phyloP scores from a whole-genome alignment of 2,329 filamentous ascomycete genomes.

The Claviceps capensis region DNA sequence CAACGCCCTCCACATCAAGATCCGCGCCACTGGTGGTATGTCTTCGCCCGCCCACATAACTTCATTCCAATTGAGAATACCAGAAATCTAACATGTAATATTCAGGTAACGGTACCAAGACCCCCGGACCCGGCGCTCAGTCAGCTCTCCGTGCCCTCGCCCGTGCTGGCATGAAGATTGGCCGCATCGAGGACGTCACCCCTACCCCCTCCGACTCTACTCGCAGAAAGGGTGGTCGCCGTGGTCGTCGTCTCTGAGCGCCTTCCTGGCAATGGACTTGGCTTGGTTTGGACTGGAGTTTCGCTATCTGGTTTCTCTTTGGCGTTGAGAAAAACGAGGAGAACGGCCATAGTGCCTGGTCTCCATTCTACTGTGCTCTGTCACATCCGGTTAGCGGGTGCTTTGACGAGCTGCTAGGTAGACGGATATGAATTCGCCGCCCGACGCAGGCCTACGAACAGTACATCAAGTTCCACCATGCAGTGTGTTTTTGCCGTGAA shows the following conservation, averaged over 20 bases:
- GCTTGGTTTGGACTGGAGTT: slow-evolving; percentile 23
- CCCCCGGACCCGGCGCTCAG: slow-evolving; percentile 96
- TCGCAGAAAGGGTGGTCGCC: slow-evolving; percentile 99
- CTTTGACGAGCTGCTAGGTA: slow-evolving; percentile 20
- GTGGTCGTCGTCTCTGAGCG: slow-evolving; percentile 97
- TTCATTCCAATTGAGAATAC: neutral
- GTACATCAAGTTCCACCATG: slow-evolving; percentile 18
- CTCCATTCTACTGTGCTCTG: slow-evolving; percentile 41
- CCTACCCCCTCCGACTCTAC: slow-evolving; percentile 98
- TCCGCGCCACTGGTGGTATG: slow-evolving; percentile 94
- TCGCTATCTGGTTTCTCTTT: slow-evolving; percentile 39
- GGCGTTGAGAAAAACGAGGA: slow-evolving; percentile 59
- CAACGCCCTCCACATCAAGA: slow-evolving; percentile 99
- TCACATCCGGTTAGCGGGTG: slow-evolving; percentile 15
- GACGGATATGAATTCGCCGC: slow-evolving; percentile 30
- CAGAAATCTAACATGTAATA: neutral
- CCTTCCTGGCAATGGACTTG: slow-evolving; percentile 9
- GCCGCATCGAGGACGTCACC: slow-evolving; percentile 98
- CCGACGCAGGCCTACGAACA: slow-evolving; percentile 29
- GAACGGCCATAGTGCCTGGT: slow-evolving; percentile 56
- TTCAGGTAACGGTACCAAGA: slow-evolving; percentile 96
- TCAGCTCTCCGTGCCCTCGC: slow-evolving; percentile 97
- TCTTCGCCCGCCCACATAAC: slow-evolving; percentile 9
- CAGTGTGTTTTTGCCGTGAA: slow-evolving; percentile 2
- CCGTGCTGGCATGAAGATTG: slow-evolving; percentile 99